Evolutionary conservation across 805 yeast genomes (phyloP).

Genomic region (Kuraishia hungarica): DNA sequence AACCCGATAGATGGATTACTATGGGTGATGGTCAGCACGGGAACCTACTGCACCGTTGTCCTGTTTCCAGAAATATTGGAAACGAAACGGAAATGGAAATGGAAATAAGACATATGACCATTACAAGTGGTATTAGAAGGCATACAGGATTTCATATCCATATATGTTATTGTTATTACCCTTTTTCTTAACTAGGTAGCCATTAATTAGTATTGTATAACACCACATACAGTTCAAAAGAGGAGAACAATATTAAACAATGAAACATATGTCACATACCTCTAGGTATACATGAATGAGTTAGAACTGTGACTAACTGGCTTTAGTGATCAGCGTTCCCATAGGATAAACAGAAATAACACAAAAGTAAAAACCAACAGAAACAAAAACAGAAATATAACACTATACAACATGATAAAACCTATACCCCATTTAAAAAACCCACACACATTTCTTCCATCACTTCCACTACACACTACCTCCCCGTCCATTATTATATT

Average conservation of each 20-base stretch:
- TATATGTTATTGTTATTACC: too few species aligned
- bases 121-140: too few species aligned
- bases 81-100: too few species aligned
- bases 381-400: neutral
- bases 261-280: neutral
- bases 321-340: neutral
- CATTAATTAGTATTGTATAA: neutral
- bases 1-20: too few species aligned
- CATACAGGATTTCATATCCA: too few species aligned
- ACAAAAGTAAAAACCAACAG: too few species aligned
- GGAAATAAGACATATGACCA: too few species aligned
- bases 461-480: neutral
- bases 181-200: neutral
- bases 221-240: neutral
- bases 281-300: neutral
- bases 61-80: too few species aligned
- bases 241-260: neutral
- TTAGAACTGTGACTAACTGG: too few species aligned
- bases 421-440: neutral
- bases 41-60: too few species aligned
- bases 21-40: too few species aligned
- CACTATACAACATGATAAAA: neutral
- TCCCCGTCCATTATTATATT: neutral
- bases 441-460: neutral
- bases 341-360: neutral